Evolutionary conservation across 2,329 filamentous ascomycete genomes (phyloP).

Genomic region (Ophiostoma pallidulum): DNA sequence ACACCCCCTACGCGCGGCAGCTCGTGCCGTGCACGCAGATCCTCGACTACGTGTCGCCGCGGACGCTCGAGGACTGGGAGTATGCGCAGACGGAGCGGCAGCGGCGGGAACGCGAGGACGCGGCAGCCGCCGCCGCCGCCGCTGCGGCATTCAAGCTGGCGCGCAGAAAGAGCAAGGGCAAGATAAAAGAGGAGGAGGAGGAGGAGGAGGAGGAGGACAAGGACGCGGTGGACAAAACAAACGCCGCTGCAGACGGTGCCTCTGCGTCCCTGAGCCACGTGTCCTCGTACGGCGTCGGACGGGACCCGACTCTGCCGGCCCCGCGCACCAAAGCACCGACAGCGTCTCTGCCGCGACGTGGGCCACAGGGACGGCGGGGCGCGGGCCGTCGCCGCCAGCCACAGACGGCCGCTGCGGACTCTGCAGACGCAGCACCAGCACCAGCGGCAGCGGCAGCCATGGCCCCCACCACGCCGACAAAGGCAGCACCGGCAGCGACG

Average conservation of each 20-base stretch:
- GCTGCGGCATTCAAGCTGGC: too few relatives aligned
- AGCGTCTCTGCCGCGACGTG: too few relatives aligned
- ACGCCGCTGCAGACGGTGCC: too few relatives aligned
- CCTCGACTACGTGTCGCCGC: slow-evolving; percentile 49
- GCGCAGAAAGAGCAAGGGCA: neutral
- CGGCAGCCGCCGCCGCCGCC: neutral
- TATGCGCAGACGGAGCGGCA: slow-evolving; percentile 34
- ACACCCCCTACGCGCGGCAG: slow-evolving; percentile 37
- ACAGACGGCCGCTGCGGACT: neutral
- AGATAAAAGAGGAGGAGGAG: neutral
- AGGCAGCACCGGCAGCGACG: neutral
- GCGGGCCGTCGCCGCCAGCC: neutral
- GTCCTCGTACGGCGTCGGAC: too few relatives aligned
- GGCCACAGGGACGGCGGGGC: neutral
- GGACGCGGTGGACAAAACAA: too few relatives aligned
- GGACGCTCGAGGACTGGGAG: slow-evolving; percentile 48
- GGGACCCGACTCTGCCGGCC: too few relatives aligned
- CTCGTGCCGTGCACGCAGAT: slow-evolving; percentile 38
- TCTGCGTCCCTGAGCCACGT: too few relatives aligned
- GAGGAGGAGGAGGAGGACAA: neutral
- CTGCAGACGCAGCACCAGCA: neutral
- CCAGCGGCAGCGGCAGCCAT: neutral
- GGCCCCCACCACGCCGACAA: neutral
- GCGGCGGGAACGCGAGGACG: slow-evolving; percentile 11
- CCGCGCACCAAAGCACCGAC: too few relatives aligned